A percentile compares a stretch with the other conserved stretches of the same genome.
Conservation (phyloP, 768 basidiomycete species). For the Grammothele lineata region DNA sequence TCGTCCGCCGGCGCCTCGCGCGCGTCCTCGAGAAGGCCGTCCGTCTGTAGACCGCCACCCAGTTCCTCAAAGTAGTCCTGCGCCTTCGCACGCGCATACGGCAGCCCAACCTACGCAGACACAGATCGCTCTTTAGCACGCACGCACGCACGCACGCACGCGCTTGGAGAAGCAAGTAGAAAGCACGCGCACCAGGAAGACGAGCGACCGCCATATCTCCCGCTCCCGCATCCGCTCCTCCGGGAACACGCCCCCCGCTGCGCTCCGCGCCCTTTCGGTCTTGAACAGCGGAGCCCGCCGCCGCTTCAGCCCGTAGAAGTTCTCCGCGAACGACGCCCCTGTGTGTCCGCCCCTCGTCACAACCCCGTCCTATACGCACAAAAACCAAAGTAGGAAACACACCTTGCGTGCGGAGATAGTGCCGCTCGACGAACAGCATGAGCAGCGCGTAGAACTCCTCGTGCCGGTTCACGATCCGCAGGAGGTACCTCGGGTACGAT, state of each 20-base stretch:
- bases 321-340: conserved; percentile 95
- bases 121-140: no score
- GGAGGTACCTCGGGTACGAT: conserved; percentile 86
- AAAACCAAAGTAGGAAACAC: conserved; percentile 30
- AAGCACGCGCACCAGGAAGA: conserved; percentile 63
- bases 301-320: conserved; percentile 91
- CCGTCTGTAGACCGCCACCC: conserved; percentile 75
- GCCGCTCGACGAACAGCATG: conserved; percentile 86
- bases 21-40: conserved; percentile 57
- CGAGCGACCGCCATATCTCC: conserved; percentile 73
- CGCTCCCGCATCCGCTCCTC: conserved; percentile 61
- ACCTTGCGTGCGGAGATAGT: conserved; percentile 89
- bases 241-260: conserved; percentile 58
- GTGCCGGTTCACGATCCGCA: conserved; percentile 89
- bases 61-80: conserved; percentile 89
- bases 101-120: conserved; percentile 77
- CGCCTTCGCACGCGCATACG: conserved; percentile 84
- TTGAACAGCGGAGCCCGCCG: conserved; percentile 68
- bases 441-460: conserved; percentile 92
- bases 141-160: no score
- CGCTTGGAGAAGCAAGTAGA: conserved; percentile 3
- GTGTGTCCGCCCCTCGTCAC: conserved; percentile 1
- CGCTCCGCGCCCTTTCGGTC: conserved; percentile 60
- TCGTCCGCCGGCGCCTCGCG: conserved; percentile 43
- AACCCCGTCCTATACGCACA: background rate